These are phyloP conservation scores for Macrophomina tecta DNA, from an alignment of 2,329 filamentous ascomycete genomes.

Conservation along the genomic window DNA sequence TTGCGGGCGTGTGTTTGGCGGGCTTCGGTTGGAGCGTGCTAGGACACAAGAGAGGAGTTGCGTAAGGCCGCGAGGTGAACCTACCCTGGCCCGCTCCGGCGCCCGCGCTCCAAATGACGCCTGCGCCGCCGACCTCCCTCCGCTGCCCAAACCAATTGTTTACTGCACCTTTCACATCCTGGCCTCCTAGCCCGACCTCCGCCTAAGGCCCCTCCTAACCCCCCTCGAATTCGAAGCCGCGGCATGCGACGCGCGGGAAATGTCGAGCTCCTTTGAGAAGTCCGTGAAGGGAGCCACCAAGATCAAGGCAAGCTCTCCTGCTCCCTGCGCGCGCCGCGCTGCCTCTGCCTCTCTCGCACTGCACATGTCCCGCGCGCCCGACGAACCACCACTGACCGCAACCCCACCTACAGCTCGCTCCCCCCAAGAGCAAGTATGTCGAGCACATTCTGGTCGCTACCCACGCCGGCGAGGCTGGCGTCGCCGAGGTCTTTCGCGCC, in stretches of 20 bases:
- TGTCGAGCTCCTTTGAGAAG: slow-evolving; percentile 95
- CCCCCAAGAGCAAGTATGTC: slow-evolving; percentile 98
- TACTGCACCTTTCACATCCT: slow-evolving; percentile 19
- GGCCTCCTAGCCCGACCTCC: slow-evolving; percentile 20
- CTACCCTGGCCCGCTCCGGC: slow-evolving; percentile 11
- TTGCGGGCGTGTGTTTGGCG: slow-evolving; percentile 13
- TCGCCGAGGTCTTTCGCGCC: slow-evolving; percentile 93
- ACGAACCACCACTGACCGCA: slow-evolving; percentile 32
- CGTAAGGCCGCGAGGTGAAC: slow-evolving; percentile 3
- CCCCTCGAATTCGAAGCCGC: slow-evolving; percentile 15
- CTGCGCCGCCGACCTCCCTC: slow-evolving; percentile 20
- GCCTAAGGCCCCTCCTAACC: neutral
- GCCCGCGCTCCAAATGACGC: slow-evolving; percentile 23
- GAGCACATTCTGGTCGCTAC: slow-evolving; percentile 97
- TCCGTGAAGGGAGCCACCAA: slow-evolving; percentile 98
- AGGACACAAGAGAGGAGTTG: slow-evolving; percentile 9
- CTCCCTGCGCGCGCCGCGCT: neutral
- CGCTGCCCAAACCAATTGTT: slow-evolving; percentile 17
- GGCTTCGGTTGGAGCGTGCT: slow-evolving; percentile 10
- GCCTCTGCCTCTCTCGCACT: neutral
- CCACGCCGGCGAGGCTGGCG: slow-evolving; percentile 90
- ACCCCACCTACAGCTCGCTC: slow-evolving; percentile 70
- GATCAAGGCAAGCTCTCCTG: slow-evolving; percentile 72
- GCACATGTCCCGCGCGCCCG: slow-evolving; percentile 28
- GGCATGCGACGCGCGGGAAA: slow-evolving; percentile 45